Evolutionary conservation across 1,139 yeast species (phyloP), one percentile per base, ranked within the genome.

Genomic region (Candida dubliniensis): DNA sequence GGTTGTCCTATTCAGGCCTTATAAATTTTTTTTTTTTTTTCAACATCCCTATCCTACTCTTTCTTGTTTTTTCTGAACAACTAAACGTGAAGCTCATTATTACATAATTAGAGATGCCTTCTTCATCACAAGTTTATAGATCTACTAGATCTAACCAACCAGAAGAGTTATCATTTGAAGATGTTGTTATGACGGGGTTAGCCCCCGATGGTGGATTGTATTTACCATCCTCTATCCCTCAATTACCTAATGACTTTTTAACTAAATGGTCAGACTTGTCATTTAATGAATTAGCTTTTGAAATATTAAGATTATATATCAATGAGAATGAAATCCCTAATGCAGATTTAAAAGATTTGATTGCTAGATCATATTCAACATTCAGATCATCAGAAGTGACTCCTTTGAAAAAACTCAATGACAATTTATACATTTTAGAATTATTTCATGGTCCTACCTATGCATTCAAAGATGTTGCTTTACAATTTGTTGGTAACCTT

Each of bases 371-470:
- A 0, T 93, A 95, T 67, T 79, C 96, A 30, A 88, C 97, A 24
- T 93, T 93, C 76, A 82, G 98, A 65, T 66, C 86, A n/a, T 64
- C 74, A 12, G 88, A 88, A 27, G 89, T 91, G 44, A 91, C 99
- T 10, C 99, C 99, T 23, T 66, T 90, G 43, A 78, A 76, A 34
- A 70, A 78, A 41, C 76, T 90, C 40, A 76, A 77, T 49, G 66
- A 76, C 44, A 74, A 79, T 45, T 72, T 93, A 49, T 85, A 88
- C 63, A 71, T 93, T 48, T 76, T 93, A 59, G 99, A 93, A 67
- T 75, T 93, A 49, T 93, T 93, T 82, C 99, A 93, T 60, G 99
- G 99, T 34, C 99, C 99, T 51, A 93, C 99, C 4, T 93, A 93
- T 61, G 99, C 99, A 9, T 93, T 93, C 75, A 93, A 93, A 68